Conservation (phyloP, 225 moss, liverwort and hornwort genomes). For the Anthoceros angustus region DNA sequence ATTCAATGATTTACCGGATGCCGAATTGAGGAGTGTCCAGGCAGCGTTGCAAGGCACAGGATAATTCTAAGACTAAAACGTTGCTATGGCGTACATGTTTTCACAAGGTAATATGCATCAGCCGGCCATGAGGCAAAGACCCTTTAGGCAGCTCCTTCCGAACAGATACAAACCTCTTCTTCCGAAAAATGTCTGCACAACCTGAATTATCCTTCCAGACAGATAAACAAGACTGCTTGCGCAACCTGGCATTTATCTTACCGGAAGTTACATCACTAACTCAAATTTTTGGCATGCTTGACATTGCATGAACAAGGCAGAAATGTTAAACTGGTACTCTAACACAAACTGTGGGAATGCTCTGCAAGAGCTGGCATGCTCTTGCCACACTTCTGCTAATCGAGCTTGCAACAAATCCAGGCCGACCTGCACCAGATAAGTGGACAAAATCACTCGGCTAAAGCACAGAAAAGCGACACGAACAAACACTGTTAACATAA, state of each 20-base stretch:
- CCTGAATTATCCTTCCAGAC: no score
- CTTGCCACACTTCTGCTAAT: slow-evolving; percentile 61
- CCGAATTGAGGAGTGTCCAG: no score
- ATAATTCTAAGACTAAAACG: no score
- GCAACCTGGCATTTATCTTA: no score
- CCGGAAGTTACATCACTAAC: slow-evolving; percentile 45
- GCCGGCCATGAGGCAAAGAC: no score
- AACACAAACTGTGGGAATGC: slow-evolving; percentile 53
- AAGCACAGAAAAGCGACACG: neutral
- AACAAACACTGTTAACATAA: neutral
- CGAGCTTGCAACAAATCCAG: slow-evolving; percentile 53
- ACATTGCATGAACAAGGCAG: slow-evolving; percentile 84
- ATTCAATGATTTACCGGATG: neutral
- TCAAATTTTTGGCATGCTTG: slow-evolving; percentile 58
- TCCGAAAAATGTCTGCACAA: no score
- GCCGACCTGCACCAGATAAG: slow-evolving; percentile 44
- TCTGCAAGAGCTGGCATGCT: slow-evolving; percentile 55
- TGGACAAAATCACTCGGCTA: neutral
- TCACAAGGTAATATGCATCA: no score
- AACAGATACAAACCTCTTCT: no score
- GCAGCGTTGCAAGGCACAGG: no score
- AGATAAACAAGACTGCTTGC: no score
- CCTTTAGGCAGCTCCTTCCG: no score
- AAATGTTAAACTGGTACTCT: slow-evolving; percentile 55
- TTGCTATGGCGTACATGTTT: no score